Evolutionary conservation across 2,329 filamentous ascomycete species (phyloP).

Genomic region (Ustilaginoidea virens): DNA sequence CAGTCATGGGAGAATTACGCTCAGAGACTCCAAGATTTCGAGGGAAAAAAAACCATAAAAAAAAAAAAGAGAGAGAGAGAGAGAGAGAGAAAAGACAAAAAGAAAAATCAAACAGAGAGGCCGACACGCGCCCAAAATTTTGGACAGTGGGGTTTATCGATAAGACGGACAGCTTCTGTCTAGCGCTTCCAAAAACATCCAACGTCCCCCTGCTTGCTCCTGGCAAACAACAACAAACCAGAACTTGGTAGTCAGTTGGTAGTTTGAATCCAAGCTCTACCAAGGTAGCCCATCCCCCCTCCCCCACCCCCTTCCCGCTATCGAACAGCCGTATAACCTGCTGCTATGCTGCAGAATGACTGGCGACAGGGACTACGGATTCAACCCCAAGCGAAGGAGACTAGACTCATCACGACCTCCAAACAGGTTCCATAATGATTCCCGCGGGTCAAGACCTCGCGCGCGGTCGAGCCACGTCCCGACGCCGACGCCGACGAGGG

Average conservation of each 20-base stretch:
- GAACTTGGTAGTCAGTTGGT: too few relatives aligned
- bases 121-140: conserved; percentile 15
- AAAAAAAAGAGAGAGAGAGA: too few relatives aligned
- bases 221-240: too few relatives aligned
- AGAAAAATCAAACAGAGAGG: not conserved
- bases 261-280: too few relatives aligned
- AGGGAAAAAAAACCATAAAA: not conserved
- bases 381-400: conserved; percentile 23
- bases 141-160: conserved; percentile 24
- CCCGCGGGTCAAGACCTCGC: conserved; percentile 18
- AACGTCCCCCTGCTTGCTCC: too few relatives aligned
- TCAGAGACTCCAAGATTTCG: not conserved
- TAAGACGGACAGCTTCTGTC: conserved; percentile 15
- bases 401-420: conserved; percentile 17
- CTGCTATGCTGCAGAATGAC: too few relatives aligned
- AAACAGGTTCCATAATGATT: conserved; percentile 16
- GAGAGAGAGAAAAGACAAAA: conserved; percentile 1
- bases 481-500: conserved; percentile 24
- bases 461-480: conserved; percentile 22
- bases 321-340: too few relatives aligned
- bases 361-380: conserved; percentile 21
- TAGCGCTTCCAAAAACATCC: too few relatives aligned
- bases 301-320: too few relatives aligned
- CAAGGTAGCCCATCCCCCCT: too few relatives aligned
- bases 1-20: not conserved